phyloP scores from a whole-genome alignment of 441 rosid species.

The Gossypium davidsonii region DNA sequence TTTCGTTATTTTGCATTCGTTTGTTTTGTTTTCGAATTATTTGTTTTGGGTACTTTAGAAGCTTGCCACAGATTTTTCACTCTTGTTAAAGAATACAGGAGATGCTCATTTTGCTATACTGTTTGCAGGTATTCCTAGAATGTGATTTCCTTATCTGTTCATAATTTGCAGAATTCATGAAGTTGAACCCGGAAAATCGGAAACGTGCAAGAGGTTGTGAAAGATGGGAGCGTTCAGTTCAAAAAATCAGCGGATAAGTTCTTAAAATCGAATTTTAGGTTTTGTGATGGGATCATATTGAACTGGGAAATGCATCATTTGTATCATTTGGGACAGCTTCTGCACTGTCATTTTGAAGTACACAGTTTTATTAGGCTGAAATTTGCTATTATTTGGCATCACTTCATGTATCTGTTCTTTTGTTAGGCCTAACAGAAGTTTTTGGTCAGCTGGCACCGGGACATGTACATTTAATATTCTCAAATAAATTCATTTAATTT shows the following conservation, averaged over 20 bases:
- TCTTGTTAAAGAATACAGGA: neutral
- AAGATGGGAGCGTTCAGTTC: neutral
- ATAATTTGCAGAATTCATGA: slow-evolving; percentile 2
- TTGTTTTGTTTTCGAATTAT: neutral
- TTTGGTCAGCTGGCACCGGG: neutral
- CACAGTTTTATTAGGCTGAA: neutral
- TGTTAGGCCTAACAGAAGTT: neutral
- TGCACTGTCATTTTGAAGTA: neutral
- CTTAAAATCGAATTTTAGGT: neutral
- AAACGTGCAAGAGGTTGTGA: neutral
- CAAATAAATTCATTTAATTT: too few species aligned
- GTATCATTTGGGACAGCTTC: neutral
- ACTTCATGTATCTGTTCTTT: too few species aligned
- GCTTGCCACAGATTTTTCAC: neutral
- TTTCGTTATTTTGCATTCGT: neutral
- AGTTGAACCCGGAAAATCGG: neutral
- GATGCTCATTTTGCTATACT: slow-evolving; percentile 6
- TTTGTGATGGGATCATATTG: neutral
- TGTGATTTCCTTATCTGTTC: slow-evolving; percentile 40
- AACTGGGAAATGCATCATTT: neutral
- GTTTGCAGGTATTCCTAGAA: slow-evolving; percentile 44
- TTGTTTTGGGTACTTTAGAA: neutral
- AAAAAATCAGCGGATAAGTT: neutral
- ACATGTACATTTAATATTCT: too few species aligned
- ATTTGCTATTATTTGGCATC: neutral